Base-by-base conservation (phyloP, 106 monocot genomes). In the Posidonia australis region DNA sequence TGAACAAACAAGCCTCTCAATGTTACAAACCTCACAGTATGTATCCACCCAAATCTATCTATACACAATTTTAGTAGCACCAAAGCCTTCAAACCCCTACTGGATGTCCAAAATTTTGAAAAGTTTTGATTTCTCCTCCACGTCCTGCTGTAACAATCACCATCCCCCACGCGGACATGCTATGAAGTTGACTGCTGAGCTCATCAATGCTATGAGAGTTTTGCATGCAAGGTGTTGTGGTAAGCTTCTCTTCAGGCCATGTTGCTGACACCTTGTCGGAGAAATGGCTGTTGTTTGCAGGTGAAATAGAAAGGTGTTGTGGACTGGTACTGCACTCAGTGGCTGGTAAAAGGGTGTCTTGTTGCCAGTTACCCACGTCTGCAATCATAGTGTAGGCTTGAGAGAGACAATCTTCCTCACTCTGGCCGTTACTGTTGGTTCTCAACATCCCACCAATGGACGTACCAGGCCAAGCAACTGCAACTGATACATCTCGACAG, bases 81-180 rank as follows among this genome's bases (percentile, higher is more conserved):
- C 28, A 32, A 32, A 43, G 21, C 9, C 18, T 23, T 63, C 19
- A 57, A 9, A 63, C 54, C 44, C 51, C 49, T 48, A 65, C 46
- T 11, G 79, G 83, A 43, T 69, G 57, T 21, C 79, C 76, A 28
- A 76, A 83, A 70, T 79, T 83, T 22, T 83, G 83, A 59, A 69
- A 83, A 18, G 46, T 36, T 70, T 68, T 76, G 36, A 83, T 66
- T 51, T 73, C 76, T 18, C 83, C 83, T 5, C 67, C 73, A 6
- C 76, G 64, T 1, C 79, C 68, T 3, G 83, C 79, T 11, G 83
- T 77, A 21, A 83, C 79, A 63, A 79, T 83, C 55, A 83, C 83
- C 83, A 77, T 76, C 13, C 78, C 78, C 78, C 83, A 79, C 6
- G 83, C 76, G 13, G 64, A 66, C 30, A 54, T 69, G 55, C 66